These are phyloP conservation scores for Manihot esculenta DNA, from an alignment of 441 rosid genomes.

Conservation along the genomic window DNA sequence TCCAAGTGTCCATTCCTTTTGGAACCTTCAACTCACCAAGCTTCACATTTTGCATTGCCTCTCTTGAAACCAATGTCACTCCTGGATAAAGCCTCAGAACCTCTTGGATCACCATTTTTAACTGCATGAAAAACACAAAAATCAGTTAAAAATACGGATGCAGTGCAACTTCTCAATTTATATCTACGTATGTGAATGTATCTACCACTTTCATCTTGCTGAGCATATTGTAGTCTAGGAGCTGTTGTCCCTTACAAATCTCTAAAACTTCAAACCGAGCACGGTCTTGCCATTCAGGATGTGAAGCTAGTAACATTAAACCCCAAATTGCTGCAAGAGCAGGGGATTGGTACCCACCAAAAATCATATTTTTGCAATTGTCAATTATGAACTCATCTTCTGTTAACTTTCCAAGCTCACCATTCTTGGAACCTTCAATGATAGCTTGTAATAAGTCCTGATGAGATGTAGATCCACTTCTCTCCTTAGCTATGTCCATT, in stretches of 20 bases:
- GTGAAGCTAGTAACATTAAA: constrained; percentile 21
- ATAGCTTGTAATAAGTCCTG: constrained; percentile 14
- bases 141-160: too few relatives aligned
- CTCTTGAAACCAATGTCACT: constrained; percentile 21
- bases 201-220: constrained; percentile 18
- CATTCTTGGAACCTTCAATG: constrained; percentile 9
- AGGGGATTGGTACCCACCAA: constrained; percentile 24
- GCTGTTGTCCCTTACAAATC: constrained; percentile 13
- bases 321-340: constrained; percentile 27
- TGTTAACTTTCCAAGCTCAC: constrained; percentile 3
- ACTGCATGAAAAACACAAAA: neutral
- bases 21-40: constrained; percentile 22
- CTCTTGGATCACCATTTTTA: constrained; percentile 29
- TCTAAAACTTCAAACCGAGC: constrained; percentile 19
- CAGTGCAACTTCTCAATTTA: too few relatives aligned
- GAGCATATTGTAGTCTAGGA: constrained; percentile 12
- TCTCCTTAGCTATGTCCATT: constrained; percentile 10
- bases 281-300: constrained; percentile 24
- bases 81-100: constrained; percentile 12
- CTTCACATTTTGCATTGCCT: constrained; percentile 24
- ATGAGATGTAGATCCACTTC: neutral
- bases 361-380: constrained; percentile 31
- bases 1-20: constrained; percentile 25
- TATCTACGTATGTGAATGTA: neutral
- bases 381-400: constrained; percentile 25